Base-by-base conservation (phyloP, 148 eudicot genomes). In the Gaultheria prostrata region DNA sequence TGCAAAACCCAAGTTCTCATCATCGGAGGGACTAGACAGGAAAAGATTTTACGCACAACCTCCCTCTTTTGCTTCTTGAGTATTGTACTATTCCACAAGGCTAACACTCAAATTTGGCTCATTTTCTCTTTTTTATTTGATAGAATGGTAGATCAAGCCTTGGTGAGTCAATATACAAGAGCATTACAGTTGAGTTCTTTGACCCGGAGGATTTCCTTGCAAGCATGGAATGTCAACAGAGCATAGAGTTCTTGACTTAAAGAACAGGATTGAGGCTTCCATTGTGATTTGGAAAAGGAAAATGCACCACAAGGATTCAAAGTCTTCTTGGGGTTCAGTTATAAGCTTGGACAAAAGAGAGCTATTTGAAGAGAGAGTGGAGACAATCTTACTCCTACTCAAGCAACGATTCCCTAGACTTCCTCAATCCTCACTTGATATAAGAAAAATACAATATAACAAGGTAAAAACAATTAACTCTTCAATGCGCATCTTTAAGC, bases 111-210 rank as follows among this genome's bases (percentile, higher is more conserved):
- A 76, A n/a, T 14, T 24, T 4, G 10, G 79, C 33, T 75, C 32
- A 76, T 54, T 26, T 78, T 24, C 46, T 6, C 17, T 15, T 53
- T 77, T 33, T 24, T n/a, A 43, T 13, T 26, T 77, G 76, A 24
- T 67, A 92, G 95, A 92, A 92, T 82, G 95, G 95, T 70, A 84
- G 91, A 78, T 84, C 90, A 32, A 90, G 93, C 82, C 91, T 92
- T 4, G 95, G 95, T 80, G 95, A 92, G 21, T 75, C 82, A 28
- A 90, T 92, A 70, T 92, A 92, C 83, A 92, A 89, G 88, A 89
- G 86, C 48, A 92, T 92, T 24, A 92, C 95, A 9, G 91, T 86
- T 48, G 93, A 92, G 26, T 87, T 85, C 82, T 92, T 92, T 76
- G 91, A 92, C 76, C 90, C 95, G 0, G 89, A 86, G 35, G 81